Conservation (phyloP, 2,329 filamentous ascomycete genomes). For the Domatiomyces globalis region DNA sequence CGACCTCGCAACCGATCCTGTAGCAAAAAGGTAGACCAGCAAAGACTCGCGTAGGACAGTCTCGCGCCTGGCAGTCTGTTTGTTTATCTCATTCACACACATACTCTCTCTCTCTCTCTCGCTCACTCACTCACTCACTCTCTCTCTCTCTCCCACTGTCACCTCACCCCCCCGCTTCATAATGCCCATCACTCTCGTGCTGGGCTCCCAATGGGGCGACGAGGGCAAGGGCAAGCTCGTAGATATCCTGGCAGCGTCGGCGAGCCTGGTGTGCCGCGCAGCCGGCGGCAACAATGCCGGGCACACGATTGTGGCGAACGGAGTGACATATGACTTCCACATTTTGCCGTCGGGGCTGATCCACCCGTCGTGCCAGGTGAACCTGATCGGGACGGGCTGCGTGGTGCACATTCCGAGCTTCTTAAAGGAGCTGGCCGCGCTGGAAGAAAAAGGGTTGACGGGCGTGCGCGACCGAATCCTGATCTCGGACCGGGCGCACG, state of each 20-base stretch:
- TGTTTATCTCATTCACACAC: too few species aligned
- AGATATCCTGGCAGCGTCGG: constrained; percentile 32
- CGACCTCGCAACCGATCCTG: too few species aligned
- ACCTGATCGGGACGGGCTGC: constrained; percentile 34
- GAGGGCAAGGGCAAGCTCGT: constrained; percentile 38
- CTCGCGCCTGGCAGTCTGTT: too few species aligned
- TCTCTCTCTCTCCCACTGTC: not conserved
- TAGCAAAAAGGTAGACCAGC: too few species aligned
- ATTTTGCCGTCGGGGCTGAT: constrained; percentile 34
- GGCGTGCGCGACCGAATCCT: constrained; percentile 30
- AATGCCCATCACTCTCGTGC: constrained; percentile 29
- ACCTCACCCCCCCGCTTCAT: not conserved
- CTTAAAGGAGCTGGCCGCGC: constrained; percentile 32
- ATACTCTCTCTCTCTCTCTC: too few species aligned
- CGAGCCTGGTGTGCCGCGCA: constrained; percentile 31
- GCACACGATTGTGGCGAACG: constrained; percentile 34
- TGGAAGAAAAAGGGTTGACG: constrained; percentile 31
- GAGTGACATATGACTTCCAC: constrained; percentile 36
- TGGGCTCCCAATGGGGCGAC: constrained; percentile 36
- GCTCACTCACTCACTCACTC: too few species aligned
- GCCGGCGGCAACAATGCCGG: constrained; percentile 37
- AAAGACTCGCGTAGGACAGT: too few species aligned
- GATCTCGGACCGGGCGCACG: constrained; percentile 33
- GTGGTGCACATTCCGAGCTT: constrained; percentile 35
- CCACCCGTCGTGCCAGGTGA: constrained; percentile 29